Base-by-base conservation (phyloP, 352 stramenopile species). In the Globisporangium irregulare region DNA sequence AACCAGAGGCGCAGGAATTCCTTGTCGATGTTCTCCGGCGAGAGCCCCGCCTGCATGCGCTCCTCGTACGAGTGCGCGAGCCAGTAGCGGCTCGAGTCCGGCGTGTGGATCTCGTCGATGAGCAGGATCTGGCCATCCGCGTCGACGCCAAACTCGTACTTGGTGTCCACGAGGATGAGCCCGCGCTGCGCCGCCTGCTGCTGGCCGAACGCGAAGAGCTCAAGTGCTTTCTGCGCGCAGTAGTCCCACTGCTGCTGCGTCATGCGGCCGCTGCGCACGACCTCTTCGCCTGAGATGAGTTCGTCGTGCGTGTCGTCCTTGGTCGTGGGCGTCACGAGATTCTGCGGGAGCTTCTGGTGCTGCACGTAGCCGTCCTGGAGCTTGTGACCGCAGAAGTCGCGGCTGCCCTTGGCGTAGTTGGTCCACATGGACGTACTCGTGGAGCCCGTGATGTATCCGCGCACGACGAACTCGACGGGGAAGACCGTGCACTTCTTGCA, bases 11-110 rank as follows among this genome's bases (percentile, higher is more conserved):
- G 87, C 59, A 99, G 75, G 73, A 99, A 99, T 81, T 99, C 98
- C 87, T 99, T 99, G 81, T 99, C 98, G 68, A 99, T 99, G 78
- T 99, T 99, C 66, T 99, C 97, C 18, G 98, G 98, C 62, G 98
- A 97, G 59, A 93, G 77, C 6, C 92, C 93, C 5, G 76, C 77
- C 8, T 74, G 73, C 79, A 98, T 97, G 58, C 92, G 82, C 69
- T 92, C 73, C 53, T 97, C 82, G 73, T 98, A 98, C 29, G 93
- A 97, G 73, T 90, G 70, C 22, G 90, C 85, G 32, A 98, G 81
- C 90, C 92, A 97, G 75, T 98, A 98, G 22, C 97, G 91, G 59
- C 94, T 99, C 67, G 96, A 99, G 83, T 99, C 98, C 27, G 98
- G 98, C 22, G 98, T 99, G 77, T 99, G 96, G 64, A 99, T 97